A percentile compares a stretch with the other conserved stretches of the same genome.
phyloP scores from a whole-genome alignment of 345 rosid species.

The Diplotaxis tenuifolia region DNA sequence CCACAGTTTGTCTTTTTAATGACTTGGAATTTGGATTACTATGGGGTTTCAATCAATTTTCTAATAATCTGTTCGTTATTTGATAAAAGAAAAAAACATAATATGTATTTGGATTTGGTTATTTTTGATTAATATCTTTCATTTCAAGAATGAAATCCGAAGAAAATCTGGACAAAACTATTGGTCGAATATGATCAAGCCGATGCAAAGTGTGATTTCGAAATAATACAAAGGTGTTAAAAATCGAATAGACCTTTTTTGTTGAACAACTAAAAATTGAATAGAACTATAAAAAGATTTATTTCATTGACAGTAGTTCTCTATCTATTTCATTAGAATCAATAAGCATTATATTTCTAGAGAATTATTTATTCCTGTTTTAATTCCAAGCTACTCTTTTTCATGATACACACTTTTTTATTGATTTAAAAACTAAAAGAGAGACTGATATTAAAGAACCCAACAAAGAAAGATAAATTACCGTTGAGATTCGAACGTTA shows the following conservation, averaged over 20 bases:
- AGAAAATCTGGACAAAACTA: neutral
- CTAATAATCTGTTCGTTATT: slow-evolving; percentile 17
- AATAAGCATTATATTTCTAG: neutral
- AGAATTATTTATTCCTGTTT: neutral
- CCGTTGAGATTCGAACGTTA: slow-evolving; percentile 32
- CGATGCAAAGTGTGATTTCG: neutral
- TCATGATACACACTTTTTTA: neutral
- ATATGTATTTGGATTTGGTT: neutral
- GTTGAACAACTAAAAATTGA: no score
- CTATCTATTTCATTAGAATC: neutral
- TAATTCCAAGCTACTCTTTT: neutral
- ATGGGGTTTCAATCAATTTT: neutral
- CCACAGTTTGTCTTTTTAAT: neutral
- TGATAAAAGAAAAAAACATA: neutral
- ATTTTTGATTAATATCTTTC: neutral
- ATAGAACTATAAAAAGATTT: neutral
- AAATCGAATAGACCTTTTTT: neutral
- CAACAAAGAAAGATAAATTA: neutral
- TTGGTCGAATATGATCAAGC: neutral
- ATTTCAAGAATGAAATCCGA: neutral
- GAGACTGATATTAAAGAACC: neutral
- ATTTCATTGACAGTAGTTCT: neutral
- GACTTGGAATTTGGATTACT: slow-evolving; percentile 10
- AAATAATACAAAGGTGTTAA: neutral
- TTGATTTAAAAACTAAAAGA: neutral